phyloP scores from a whole-genome alignment of 495 filamentous ascomycete species.

The Bacidia gigantensis region DNA sequence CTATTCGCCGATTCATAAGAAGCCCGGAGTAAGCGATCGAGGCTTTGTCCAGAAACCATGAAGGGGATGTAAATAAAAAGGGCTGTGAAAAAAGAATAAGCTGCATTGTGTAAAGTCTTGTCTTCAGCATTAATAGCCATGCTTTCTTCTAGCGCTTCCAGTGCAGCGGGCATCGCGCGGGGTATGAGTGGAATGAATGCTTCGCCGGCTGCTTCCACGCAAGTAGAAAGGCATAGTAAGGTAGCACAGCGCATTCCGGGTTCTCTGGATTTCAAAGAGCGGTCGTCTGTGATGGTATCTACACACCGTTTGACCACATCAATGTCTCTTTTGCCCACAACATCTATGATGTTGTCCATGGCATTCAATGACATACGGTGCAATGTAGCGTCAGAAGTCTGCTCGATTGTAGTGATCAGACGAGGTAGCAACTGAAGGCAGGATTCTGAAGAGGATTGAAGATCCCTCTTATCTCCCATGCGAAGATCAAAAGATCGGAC shows the following conservation, averaged over 20 bases:
- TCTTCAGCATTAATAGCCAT: constrained; percentile 39
- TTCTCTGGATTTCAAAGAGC: constrained; percentile 62
- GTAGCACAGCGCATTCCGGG: constrained; percentile 62
- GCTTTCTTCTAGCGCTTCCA: constrained; percentile 53
- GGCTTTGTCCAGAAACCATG: constrained; percentile 61
- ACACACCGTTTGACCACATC: constrained; percentile 51
- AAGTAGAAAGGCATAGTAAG: constrained; percentile 74
- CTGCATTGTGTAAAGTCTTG: constrained; percentile 60
- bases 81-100: constrained; percentile 61
- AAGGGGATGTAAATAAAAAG: constrained; percentile 71
- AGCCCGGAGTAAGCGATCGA: constrained; percentile 53
- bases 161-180: constrained; percentile 51
- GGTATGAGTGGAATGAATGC: constrained; percentile 73
- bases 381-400: constrained; percentile 53
- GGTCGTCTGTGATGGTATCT: constrained; percentile 55
- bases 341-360: constrained; percentile 78
- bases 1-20: constrained; percentile 56
- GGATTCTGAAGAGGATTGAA: constrained; percentile 51
- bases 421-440: constrained; percentile 67
- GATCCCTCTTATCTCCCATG: constrained; percentile 51
- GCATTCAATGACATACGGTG: constrained; percentile 74
- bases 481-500: constrained; percentile 65
- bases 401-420: constrained; percentile 56
- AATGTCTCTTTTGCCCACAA: constrained; percentile 77
- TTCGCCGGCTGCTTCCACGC: constrained; percentile 75